Base-by-base conservation (phyloP, 106 monocot species). In the Phalaenopsis equestris region DNA sequence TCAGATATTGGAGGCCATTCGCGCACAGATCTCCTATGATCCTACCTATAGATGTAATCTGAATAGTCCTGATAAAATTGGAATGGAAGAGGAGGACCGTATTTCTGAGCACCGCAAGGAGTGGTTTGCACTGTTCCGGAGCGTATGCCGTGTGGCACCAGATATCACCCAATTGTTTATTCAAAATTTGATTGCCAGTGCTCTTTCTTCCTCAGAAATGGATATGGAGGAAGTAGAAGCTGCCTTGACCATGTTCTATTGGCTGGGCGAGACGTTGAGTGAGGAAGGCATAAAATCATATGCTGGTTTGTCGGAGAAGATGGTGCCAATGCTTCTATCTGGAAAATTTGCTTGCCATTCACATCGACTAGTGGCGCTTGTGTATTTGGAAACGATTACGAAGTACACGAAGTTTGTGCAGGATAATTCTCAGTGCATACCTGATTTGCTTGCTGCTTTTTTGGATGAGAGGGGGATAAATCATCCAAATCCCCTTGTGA, bases 341-440 rank as follows among this genome's bases (percentile, higher is more conserved):
- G 86, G 87, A 42, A 81, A 85, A 70, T 98, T 98, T 72, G 58
- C 89, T 42, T 90, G 92, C 73, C 94, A 94, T 87, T 86, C 89
- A 24, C 94, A 98, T 81, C 86, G 97, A 37, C 72, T 94, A n/a
- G 98, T 98, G 80, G 94, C 94, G 10, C 90, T 94, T 21, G 84
- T 89, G 67, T 94, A 92, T 80, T 81, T 98, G 84, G 98, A 98
- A 58, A 92, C 90, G 5, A 52, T 94, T 65, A 94, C 83, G 0
- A 92, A 92, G 68, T 98, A 91, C 79, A 75, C 91, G 87, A 98
- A 98, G 88, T 98, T 93, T 86, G 91, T 98, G 75, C 90, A 88
- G 67, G 94, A 94, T 56, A 94, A 98, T 73, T 23, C 77, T 0
- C 92, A 91, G 73, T 98, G 92, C 52, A 83, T 98, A 58, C 98